A percentile compares a stretch with the other conserved stretches of the same genome.
Evolutionary conservation across 176 grass and related monocot genomes (phyloP).

Genomic region (Carex cristatella): DNA sequence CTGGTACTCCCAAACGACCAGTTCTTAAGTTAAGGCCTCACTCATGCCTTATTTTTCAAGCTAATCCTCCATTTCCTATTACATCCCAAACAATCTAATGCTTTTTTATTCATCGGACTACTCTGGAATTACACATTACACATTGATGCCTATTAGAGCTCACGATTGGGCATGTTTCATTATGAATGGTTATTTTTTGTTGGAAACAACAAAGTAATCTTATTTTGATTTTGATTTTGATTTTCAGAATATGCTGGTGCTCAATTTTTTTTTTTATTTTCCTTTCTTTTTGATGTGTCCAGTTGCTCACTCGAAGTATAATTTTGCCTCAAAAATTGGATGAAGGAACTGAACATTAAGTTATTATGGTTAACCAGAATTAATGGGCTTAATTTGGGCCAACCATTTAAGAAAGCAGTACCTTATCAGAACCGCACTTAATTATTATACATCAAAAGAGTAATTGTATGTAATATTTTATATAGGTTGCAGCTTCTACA

Average conservation of each 20-base stretch:
- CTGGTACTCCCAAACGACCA: background rate
- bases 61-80: background rate
- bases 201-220: background rate
- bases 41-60: background rate
- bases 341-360: background rate
- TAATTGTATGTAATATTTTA: background rate
- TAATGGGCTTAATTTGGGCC: background rate
- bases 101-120: background rate
- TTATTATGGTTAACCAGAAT: background rate
- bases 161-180: background rate
- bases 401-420: background rate
- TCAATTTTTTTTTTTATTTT: background rate
- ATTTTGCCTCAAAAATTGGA: background rate
- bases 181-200: background rate
- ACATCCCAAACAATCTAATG: background rate
- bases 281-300: background rate
- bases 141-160: background rate
- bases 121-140: background rate
- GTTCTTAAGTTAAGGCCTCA: background rate
- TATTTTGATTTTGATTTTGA: background rate
- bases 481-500: constrained; percentile 82
- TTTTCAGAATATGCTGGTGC: background rate
- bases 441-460: background rate
- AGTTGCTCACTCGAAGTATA: background rate
- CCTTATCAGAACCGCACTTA: background rate